Evolutionary conservation across 179 eudicot species (phyloP), one percentile per base, ranked within the genome.

Genomic region (Silene coronaria): DNA sequence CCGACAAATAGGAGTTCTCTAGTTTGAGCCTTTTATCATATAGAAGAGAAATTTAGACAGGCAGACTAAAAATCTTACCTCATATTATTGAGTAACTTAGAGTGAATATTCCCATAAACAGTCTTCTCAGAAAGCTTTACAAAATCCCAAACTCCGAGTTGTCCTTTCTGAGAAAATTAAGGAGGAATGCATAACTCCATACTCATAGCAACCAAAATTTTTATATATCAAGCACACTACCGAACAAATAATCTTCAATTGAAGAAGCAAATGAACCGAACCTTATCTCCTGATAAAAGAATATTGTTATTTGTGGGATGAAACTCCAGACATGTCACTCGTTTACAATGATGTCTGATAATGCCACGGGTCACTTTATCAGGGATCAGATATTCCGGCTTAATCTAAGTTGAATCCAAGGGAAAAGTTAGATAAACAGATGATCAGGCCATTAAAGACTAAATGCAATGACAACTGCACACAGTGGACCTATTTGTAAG

Each of bases 101-200:
- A 72, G 64, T 95, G 99, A 57, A 92, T 82, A 78, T 84, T 88
- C 55, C 89, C 89, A 70, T 95, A 95, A 48, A 95, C 97, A 21
- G 83, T 87, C 88, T 87, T 92, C 68, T 95, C 99, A 55, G 89
- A 85, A 27, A 92, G 95, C 82, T 89, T 92, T 21, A 45, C 81
- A 73, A 72, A 95, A 79, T 95, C 97, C 99, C 97, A 95, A n/a
- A 95, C 89, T 80, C 97, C 99, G 80, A 95, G 93, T 83, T 95
- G 99, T 75, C 99, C 99, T 91, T 92, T 92, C 99, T 95, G 76
- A 71, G 51, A 34, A 55, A 67, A 48, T 22, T 75, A 75, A 27
- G 0, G 58, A 13, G 23, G 10, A 67, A 36, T 28, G 62, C 16
- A 36, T 10, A 75, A 17, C 9, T 38, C 57, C 3, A 48, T 11